These are phyloP conservation scores for Hypericum androsaemum DNA, from an alignment of 345 rosid species.

Conservation along the genomic window DNA sequence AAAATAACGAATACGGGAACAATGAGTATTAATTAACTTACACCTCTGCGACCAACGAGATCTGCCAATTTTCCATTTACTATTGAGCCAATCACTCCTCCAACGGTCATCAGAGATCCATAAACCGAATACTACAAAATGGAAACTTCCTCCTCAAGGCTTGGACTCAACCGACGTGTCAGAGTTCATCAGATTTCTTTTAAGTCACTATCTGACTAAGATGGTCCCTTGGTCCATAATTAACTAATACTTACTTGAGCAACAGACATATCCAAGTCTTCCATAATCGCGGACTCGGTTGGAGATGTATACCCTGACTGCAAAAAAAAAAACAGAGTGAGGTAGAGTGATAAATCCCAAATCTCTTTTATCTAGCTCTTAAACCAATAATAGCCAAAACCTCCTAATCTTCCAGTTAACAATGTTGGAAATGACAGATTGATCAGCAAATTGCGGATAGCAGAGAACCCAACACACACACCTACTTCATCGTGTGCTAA, in stretches of 20 bases:
- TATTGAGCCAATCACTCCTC: not conserved
- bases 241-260: constrained; percentile 30
- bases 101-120: not conserved
- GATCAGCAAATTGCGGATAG: too few species aligned
- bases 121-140: not conserved
- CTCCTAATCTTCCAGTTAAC: too few species aligned
- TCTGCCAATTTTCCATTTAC: not conserved
- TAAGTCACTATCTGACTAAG: too few species aligned
- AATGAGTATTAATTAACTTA: not conserved
- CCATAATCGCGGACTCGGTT: constrained; percentile 46
- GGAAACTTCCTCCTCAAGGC: not conserved
- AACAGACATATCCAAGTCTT: constrained; percentile 53
- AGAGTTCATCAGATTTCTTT: not conserved
- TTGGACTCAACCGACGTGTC: too few species aligned
- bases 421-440: too few species aligned
- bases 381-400: too few species aligned
- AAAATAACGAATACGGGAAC: not conserved
- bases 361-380: too few species aligned
- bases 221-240: too few species aligned
- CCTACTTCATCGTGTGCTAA: too few species aligned
- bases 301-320: constrained; percentile 59
- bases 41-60: too few species aligned
- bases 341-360: too few species aligned
- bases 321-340: not conserved
- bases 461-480: too few species aligned